Base-by-base conservation (phyloP, 1,284 basidiomycete species). In the Moesziomyces globuligerus region DNA sequence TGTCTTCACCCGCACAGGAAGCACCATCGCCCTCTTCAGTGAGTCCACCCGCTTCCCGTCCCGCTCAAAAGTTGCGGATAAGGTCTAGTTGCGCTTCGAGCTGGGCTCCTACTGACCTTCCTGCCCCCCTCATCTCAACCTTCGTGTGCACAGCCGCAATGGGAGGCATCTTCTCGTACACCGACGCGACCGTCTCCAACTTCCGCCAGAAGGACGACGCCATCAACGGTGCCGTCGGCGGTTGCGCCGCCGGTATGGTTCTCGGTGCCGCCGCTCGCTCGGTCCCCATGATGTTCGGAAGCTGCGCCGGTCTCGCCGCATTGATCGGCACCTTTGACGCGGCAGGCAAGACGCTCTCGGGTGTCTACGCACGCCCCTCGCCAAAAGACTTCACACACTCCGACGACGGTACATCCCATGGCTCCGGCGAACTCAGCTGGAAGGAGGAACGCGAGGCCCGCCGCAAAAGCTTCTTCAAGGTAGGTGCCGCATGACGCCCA, bases 191-290 rank as follows among this genome's bases (percentile, higher is more conserved):
- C 29, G 88, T 92, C 18, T 91, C 92, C 60, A 97, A 97, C 84
- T 84, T 88, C 65, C 88, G 94, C 54, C 86, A 89, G 84, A 90
- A 87, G 74, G 87, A 93, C 72, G 94, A 96, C 81, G 86, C 90
- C 32, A 81, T 92, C 75, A 97, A 94, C 81, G 90, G 91, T 53
- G 91, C 90, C 46, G 88, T 88, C 49, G 94, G 92, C 67, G 94
- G 91, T 55, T 96, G 94, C 84, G 94, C 93, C 47, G 93, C 93
- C 53, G 94, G 94, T 46, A 91, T 96, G 83, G 85, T 96, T 66
- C 91, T 91, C 40, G 94, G 94, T 61, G 85, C 94, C 62, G 87
- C 89, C 85, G 86, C 92, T 92, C 81, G 91, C 70, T 96, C 93
- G 23, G 78, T 96, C 67, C 94, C 94, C 13, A 85, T 90, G 79